phyloP scores from a whole-genome alignment of 768 basidiomycete species.

The Tricholoma matsutake region DNA sequence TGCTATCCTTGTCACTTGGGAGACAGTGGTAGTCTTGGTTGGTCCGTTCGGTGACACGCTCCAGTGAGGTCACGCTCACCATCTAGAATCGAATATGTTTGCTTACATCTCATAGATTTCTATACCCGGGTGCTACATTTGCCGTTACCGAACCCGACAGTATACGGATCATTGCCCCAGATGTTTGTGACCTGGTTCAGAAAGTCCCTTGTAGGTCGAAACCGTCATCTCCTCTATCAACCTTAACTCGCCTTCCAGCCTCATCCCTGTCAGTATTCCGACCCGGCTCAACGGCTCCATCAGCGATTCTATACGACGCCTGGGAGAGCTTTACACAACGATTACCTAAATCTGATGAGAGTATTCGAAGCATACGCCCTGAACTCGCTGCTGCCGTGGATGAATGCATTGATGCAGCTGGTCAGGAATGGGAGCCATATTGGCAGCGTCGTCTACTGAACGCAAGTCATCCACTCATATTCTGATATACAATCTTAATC shows the following conservation, averaged over 20 bases:
- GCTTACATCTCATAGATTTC: constrained; percentile 52
- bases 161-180: constrained; percentile 75
- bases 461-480: constrained; percentile 40
- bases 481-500: not conserved
- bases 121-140: constrained; percentile 71
- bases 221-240: not conserved
- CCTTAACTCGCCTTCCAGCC: constrained; percentile 36
- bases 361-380: constrained; percentile 80
- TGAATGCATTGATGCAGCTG: constrained; percentile 91
- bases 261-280: constrained; percentile 82
- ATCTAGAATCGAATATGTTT: constrained; percentile 9
- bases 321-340: constrained; percentile 80
- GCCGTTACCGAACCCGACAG: constrained; percentile 89
- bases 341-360: constrained; percentile 92
- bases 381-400: constrained; percentile 55
- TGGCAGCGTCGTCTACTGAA: constrained; percentile 88
- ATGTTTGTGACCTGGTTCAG: constrained; percentile 85
- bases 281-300: constrained; percentile 89
- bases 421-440: constrained; percentile 83
- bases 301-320: constrained; percentile 91
- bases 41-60: constrained; percentile 89
- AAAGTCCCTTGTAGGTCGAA: constrained; percentile 78
- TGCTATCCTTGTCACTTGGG: constrained; percentile 87
- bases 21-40: constrained; percentile 72
- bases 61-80: constrained; percentile 49